phyloP scores from a whole-genome alignment of 257 asterid species.

The Linaria vulgaris region DNA sequence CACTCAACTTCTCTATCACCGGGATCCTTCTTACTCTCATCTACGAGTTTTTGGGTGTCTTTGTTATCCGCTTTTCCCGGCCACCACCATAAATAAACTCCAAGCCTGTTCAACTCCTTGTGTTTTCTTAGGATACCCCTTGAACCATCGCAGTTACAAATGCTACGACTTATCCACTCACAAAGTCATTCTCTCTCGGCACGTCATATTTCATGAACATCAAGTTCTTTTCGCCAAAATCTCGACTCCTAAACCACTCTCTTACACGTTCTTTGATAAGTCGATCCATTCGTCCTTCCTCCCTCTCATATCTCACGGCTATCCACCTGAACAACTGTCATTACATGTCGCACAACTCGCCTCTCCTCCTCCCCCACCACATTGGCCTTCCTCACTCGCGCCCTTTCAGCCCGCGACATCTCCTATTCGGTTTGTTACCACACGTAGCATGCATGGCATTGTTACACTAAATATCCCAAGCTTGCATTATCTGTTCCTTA shows the following conservation, averaged over 20 bases:
- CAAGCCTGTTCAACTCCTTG: background rate
- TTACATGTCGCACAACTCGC: too few relatives aligned
- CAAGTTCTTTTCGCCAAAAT: background rate
- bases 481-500: background rate
- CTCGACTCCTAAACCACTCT: background rate
- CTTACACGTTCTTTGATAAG: too few relatives aligned
- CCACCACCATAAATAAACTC: background rate
- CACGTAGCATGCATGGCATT: background rate
- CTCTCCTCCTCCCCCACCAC: too few relatives aligned
- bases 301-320: too few relatives aligned
- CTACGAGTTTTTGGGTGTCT: background rate
- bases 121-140: background rate
- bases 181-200: background rate
- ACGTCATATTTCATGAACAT: too few relatives aligned
- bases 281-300: too few relatives aligned
- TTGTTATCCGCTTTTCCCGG: background rate
- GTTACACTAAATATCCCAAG: background rate
- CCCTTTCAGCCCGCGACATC: too few relatives aligned
- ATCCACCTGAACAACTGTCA: too few relatives aligned
- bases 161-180: background rate
- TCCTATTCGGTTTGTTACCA: background rate
- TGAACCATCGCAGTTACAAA: too few relatives aligned
- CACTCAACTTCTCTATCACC: background rate
- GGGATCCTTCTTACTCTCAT: background rate
- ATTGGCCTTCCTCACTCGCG: too few relatives aligned